Base-by-base conservation (phyloP, 306 rosid species). In the Pyrus communis region DNA sequence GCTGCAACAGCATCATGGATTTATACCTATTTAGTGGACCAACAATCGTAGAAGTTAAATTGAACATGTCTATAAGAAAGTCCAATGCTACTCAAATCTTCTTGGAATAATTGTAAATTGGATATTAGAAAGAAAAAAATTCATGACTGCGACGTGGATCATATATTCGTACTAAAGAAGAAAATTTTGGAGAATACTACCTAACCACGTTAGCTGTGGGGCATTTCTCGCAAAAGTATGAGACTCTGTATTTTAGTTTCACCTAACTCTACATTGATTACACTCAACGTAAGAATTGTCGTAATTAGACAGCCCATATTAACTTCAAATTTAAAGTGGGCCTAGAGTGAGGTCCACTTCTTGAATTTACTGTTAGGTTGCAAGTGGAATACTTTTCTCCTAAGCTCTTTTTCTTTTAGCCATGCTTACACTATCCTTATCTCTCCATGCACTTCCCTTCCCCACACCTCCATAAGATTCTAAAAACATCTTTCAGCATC, bases 21-120 rank as follows among this genome's bases (percentile, higher is more conserved):
- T 80, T 84, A 69, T 83, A 85, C 96, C 93, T 43, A 87, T 84
- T 79, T 70, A 23, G 77, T 84, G 87, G 93, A 87, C 85, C 87
- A 86, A 84, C 81, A 75, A 76, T 61, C 51, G 63, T 70, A 75
- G 71, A 69, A 62, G 71, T 51, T 63, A 69, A 63, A 71, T 82
- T 76, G 76, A 71, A 59, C 42, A 77, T 60, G 80, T 77, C 79
- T 75, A 87, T 68, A 18, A 67, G 69, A 81, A 85, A 86, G 90
- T 89, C 88, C 76, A 87, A 83, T 82, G 75, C 25, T 22, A 65
- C 81, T 77, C 54, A 33, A 51, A 51, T 17, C 49, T 72, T 38
- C 40, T 58, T 58, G 30, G 63, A 58, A 22, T 58, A 9, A 80
- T 59, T 67, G 73, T 4, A 42, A 40, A 35, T 40, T 40, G 43